A percentile compares a stretch with the other conserved stretches of the same genome.
These are phyloP conservation scores for Peronosclerospora sorghi DNA, from an alignment of 352 stramenopile species.

Conservation along the genomic window DNA sequence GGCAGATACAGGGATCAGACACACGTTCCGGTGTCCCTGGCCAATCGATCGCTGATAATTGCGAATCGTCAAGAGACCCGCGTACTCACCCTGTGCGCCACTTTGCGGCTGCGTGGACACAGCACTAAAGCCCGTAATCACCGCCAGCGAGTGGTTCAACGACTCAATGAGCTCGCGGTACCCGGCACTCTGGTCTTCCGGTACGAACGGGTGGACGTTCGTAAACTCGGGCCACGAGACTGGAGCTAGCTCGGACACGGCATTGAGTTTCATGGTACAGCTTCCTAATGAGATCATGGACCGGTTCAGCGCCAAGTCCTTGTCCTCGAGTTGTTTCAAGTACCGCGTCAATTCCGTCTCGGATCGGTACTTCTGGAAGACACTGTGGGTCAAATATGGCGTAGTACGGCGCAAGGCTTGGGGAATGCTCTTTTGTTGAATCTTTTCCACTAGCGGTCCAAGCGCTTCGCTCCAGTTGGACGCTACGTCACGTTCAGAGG, in stretches of 20 bases:
- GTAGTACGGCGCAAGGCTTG: conserved; percentile 42
- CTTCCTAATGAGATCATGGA: conserved; percentile 99
- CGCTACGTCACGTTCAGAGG: conserved; percentile 28
- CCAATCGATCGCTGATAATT: conserved; percentile 89
- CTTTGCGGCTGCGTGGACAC: conserved; percentile 97
- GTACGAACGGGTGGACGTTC: conserved; percentile 97
- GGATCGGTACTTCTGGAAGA: conserved; percentile 97
- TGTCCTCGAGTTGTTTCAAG: conserved; percentile 96
- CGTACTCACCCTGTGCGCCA: conserved; percentile 96
- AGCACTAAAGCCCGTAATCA: conserved; percentile 97
- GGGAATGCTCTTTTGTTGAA: conserved; percentile 53
- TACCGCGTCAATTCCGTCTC: conserved; percentile 95
- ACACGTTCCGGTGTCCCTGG: conserved; percentile 94
- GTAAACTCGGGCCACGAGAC: conserved; percentile 96
- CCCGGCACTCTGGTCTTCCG: conserved; percentile 88
- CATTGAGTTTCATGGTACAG: conserved; percentile 99
- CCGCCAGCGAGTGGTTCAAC: conserved; percentile 91
- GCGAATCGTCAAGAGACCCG: conserved; percentile 93
- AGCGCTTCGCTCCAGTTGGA: conserved; percentile 32
- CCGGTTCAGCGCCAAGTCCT: conserved; percentile 97
- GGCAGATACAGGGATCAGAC: conserved; percentile 96
- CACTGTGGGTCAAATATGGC: conserved; percentile 88
- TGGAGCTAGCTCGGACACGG: conserved; percentile 93
- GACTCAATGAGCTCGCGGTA: conserved; percentile 97
- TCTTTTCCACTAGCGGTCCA: conserved; percentile 33